Conservation (phyloP, 2,329 filamentous ascomycete genomes). For the Chaetothyriales sp. region DNA sequence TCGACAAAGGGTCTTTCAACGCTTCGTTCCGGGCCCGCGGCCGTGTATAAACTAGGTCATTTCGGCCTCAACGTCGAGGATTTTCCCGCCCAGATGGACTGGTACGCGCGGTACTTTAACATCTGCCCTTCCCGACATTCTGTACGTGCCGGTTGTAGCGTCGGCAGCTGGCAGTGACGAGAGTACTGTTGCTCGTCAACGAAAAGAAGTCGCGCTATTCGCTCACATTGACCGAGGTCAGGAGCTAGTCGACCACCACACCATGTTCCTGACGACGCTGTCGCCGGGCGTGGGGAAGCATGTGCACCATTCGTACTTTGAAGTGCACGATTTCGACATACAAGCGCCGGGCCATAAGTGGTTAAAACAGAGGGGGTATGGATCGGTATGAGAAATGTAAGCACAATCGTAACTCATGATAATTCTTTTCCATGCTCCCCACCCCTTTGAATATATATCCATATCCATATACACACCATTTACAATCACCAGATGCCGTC, state of each 20-base stretch:
- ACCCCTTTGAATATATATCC: background rate
- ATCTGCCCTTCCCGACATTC: conserved; percentile 33
- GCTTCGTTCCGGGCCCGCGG: conserved; percentile 34
- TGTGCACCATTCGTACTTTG: conserved; percentile 56
- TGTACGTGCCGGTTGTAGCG: conserved; percentile 24
- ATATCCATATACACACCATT: background rate
- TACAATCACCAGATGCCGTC: conserved; percentile 34
- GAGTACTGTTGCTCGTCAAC: conserved; percentile 1
- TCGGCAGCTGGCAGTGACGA: conserved; percentile 10
- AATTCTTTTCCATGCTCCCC: too few species aligned
- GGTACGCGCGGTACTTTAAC: conserved; percentile 37
- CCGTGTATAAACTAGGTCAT: conserved; percentile 38
- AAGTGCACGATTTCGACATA: conserved; percentile 59
- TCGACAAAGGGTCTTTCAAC: conserved; percentile 27
- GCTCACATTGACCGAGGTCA: conserved; percentile 38
- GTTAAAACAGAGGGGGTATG: conserved; percentile 49
- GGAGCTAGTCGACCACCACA: conserved; percentile 38
- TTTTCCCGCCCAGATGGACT: conserved; percentile 26
- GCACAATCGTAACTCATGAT: background rate
- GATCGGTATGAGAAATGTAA: conserved; percentile 52
- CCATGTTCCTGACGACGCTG: conserved; percentile 34
- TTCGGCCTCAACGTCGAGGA: conserved; percentile 31
- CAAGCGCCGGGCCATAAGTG: conserved; percentile 59
- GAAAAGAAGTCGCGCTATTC: conserved; percentile 30
- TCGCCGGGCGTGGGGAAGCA: conserved; percentile 26